Base-by-base conservation (phyloP, 129 eudicot species). In the Scalesia atractyloides region DNA sequence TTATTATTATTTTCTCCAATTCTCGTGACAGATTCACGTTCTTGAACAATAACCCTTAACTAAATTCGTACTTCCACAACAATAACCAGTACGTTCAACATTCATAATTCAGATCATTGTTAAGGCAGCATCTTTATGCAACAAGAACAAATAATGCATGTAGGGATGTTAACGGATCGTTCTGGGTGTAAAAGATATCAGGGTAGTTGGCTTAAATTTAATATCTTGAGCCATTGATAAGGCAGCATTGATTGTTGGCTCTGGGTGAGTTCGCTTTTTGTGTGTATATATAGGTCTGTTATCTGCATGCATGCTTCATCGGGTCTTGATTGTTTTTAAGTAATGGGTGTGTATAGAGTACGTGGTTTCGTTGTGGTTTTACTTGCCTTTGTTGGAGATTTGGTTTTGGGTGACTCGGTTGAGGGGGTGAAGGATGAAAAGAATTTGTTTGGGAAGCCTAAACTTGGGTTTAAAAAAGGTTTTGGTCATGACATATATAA, bases 381-480 rank as follows among this genome's bases (percentile, higher is more conserved):
- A 37, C 34, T 77, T 66, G 62, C 52, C 41, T 30, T 61, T 15
- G 7, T 82, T 51, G 69, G 73, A 5, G 73, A 69, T 44, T 41
- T 5, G 0, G 82, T 77, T 53, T 82, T 37, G 47, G 85, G 79
- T 66, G 71, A 81, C 22, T 51, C 14, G 54, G 68, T 26, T 73
- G 43, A 82, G 70, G 76, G 79, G 63, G 75, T 77, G 17, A 51
- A 82, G 19, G 85, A 76, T 50, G 69, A 77, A 20, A 82, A 82
- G 82, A 17, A 48, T 47, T 66, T 82, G 39, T 60, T 77, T 69
- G 71, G 82, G 20, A 78, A 71, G n/a, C 82, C 74, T 76, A 72
- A 50, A 68, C 49, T 39, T 57, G 82, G 79, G 56, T 76, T 82
- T 71, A 57, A 74, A 50, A n/a, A n/a, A n/a, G n/a, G n/a, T n/a